Evolutionary conservation across 495 filamentous ascomycete genomes (phyloP), one percentile per base, ranked within the genome.

Genomic region (Penicillium macrosclerotiorum): DNA sequence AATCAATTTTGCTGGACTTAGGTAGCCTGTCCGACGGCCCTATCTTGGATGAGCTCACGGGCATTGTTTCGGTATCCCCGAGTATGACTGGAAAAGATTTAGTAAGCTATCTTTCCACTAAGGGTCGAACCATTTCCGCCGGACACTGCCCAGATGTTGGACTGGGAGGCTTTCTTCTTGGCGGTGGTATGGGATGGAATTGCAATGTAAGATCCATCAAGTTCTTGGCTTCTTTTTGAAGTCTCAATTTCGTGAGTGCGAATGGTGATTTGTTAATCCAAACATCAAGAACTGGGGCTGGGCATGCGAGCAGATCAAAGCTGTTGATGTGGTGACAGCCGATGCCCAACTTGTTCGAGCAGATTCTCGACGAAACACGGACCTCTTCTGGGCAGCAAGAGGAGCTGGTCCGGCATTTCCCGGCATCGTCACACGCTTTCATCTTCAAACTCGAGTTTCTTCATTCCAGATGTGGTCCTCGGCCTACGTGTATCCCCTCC

Each of bases 281-380:
- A n/a, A n/a, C n/a, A n/a, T n/a, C n/a, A n/a, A 75, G 70, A 72
- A 68, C 45, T 78, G 76, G 76, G 76, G 76, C 6, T 81, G 75
- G 76, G 76, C 73, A 2, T 77, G 73, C 34, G 75, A 81, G 49
- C 42, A 64, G 40, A 59, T 81, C 3, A 35, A 57, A 3, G 72
- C 60, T 3, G 52, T 81, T 20, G 75, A 79, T 45, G 69, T 77
- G 1, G 74, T 79, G 0, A 77, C 75, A 5, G 70, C 68, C 1
- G 49, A 66, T 8, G 75, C 65, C 0, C 45, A 68, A 16, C 30
- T 64, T 16, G 19, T 51, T 33, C 47, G 45, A 41, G 73, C 71
- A 51, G 65, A 62, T 50, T 37, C 56, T 12, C 41, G 62, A 5
- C 59, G 72, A 42, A 68, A 79, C 37, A 18, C 36, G 5, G 76